Base-by-base conservation (phyloP, 495 filamentous ascomycete genomes). In the Aspergillus bridgeri region DNA sequence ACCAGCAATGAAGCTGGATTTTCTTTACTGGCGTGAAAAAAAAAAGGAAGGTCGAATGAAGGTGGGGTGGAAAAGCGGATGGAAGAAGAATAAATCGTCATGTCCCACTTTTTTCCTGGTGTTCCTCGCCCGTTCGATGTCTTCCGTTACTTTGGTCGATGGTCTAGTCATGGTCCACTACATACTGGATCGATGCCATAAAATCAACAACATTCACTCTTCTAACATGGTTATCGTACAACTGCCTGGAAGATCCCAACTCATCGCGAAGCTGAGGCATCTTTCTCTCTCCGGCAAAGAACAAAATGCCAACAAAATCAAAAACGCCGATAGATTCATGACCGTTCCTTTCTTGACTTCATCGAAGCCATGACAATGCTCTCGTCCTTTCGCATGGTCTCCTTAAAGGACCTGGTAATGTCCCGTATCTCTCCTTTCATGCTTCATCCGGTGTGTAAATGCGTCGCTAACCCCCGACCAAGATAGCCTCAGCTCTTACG, bases 51-150 rank as follows among this genome's bases (percentile, higher is more conserved):
- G n/a, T n/a, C n/a, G n/a, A n/a, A n/a, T n/a, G n/a, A n/a, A 38
- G 33, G 33, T 38, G 33, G 33, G 33, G 33, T 38, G 33, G 33
- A 38, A 38, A 11, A 13, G 33, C 33, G 33, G 33, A 38, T 38
- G 33, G 33, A 38, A 38, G 33, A 38, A 15, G 33, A 38, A 38
- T 38, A 38, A 38, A 38, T 38, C 33, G 33, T 38, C 20, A 53
- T 42, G 51, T 53, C 51, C 51, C 51, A 53, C 51, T 53, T 42
- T 53, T 38, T 38, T 38, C 17, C 33, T 38, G 11, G 33, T 38
- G 33, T 15, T 38, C 33, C 7, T 38, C 33, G 13, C 33, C 33
- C 33, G 33, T 38, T 38, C 33, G 27, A 29, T 29, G 3, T n/a
- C n/a, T n/a, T n/a, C n/a, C n/a, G n/a, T n/a, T n/a, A n/a, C n/a